Evolutionary conservation across 495 filamentous ascomycete species (phyloP), one percentile per base, ranked within the genome.

Genomic region (Penicillium parvum): DNA sequence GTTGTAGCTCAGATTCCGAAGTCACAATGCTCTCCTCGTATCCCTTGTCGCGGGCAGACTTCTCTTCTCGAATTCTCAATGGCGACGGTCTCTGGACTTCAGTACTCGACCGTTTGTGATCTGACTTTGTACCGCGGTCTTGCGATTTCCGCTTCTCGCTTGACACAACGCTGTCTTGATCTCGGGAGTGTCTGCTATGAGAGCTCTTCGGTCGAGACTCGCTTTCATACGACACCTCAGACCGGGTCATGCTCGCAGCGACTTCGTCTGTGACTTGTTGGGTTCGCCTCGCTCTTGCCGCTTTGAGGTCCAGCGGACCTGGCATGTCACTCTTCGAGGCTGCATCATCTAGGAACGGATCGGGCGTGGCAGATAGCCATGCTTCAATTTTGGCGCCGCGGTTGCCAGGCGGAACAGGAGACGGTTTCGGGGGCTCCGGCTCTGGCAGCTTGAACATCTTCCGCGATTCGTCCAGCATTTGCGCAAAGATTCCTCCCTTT

Each of bases 291-390:
- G 53, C 47, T 33, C 54, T 54, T 28, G 55, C 61, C 12, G 60
- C 53, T 37, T 57, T 67, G 12, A 63, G 67, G 29, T 74, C 71
- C 27, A 73, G 41, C 5, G 75, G 61, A 18, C 65, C 64, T 14
- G 75, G 70, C 15, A 73, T 61, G 23, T 76, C 71, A 16, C 59
- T 62, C 23, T 68, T 58, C 11, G 59, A 40, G 20, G 58, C 60
- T 8, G 55, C 57, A 22, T 66, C 47, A 15, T 87, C 82, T 15
- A 85, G 51, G 48, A 89, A 88, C 6, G 86, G 85, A 50, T 90
- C 86, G 8, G 79, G 71, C 1, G 84, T 88, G 16, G 72, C 73
- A 36, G 82, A 82, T 22, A 90, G 64, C 86, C 86, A 90, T 2
- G 81, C 81, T 63, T 89, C 84, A 32, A 90, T 87, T 67, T 86